Base-by-base conservation (phyloP, 345 rosid species). In the Brassica rapa region DNA sequence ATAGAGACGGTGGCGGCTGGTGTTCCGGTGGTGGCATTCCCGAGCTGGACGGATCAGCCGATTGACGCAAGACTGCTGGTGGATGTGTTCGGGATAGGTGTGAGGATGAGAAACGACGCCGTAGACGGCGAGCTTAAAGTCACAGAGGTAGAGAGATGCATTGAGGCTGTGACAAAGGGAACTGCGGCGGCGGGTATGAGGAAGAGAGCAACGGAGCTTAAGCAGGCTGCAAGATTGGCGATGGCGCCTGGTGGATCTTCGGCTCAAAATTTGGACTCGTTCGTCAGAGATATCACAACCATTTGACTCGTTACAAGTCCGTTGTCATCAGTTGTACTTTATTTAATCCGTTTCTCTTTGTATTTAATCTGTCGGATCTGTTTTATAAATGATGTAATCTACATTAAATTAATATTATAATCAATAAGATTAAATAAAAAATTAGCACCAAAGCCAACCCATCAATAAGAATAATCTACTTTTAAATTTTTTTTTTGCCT, bases 1-100 rank as follows among this genome's bases (percentile, higher is more conserved):
- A 41, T 83, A 0, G 90, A 89, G 79, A 74, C 88, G 0, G 61
- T 86, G 35, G 83, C 24, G 1, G 65, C 85, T 0, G 91, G 89
- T 2, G 82, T 86, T 59, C 91, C 93, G 4, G 68, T 85, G 12
- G 76, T 86, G 49, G 88, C 85, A 11, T 88, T 79, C 49, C 89
- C 86, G 1, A 75, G 25, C 4, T 84, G 83, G 84, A 75, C 77
- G 0, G 88, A 85, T 76, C 90, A 86, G 62, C 79, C 86, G 3
- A 51, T 73, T 0, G 77, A 82, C 19, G 85, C 86, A 0, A 76
- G 77, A 68, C 66, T 83, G 24, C 39, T 86, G 25, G 83, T 77
- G 8, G 90, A 88, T 76, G 78, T 82, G 68, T 82, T 80, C 10
- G 80, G 71, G 71, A 71, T 83, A 0, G 94, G 90, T 11, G 84